Percentiles rank a stretch among this genome's conserved stretches.
Evolutionary conservation across 1,284 basidiomycete species (phyloP).

Genomic region (Inonotus obliquus): DNA sequence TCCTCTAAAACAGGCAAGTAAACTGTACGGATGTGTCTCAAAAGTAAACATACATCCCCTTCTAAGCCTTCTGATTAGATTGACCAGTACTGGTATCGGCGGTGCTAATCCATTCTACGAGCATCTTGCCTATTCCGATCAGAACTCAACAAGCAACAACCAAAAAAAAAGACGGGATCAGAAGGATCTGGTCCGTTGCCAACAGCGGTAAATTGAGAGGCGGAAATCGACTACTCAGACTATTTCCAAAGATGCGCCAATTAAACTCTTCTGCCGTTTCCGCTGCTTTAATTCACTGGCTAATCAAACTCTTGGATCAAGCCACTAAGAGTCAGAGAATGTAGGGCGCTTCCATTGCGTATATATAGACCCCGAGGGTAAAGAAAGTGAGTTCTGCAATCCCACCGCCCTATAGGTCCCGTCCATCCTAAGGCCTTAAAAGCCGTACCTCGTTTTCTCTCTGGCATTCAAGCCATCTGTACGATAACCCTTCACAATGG

Average conservation of each 20-base stretch:
- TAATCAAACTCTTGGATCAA: conserved; percentile 1
- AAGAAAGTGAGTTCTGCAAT: not conserved
- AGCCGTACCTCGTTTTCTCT: not conserved
- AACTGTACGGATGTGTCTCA: not conserved
- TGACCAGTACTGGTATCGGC: not conserved
- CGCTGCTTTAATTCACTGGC: not conserved
- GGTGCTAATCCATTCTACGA: not conserved
- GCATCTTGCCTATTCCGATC: not conserved
- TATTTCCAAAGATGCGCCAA: not conserved
- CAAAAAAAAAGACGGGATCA: not conserved
- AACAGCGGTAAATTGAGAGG: conserved; percentile 12
- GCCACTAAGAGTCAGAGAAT: conserved; percentile 3
- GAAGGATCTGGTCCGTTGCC: conserved; percentile 1
- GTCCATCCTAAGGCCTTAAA: not conserved
- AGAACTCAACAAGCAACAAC: not conserved
- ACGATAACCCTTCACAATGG: not conserved
- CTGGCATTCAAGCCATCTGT: not conserved
- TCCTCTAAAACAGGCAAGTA: not conserved
- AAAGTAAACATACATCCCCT: not conserved
- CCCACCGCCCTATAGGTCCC: conserved; percentile 6
- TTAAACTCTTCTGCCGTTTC: not conserved
- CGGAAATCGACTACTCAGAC: not conserved
- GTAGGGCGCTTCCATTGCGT: not conserved
- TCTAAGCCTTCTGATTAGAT: not conserved
- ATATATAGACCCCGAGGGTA: conserved; percentile 7